Evolutionary conservation across 2,329 filamentous ascomycete species (phyloP).

Genomic region (Acrodontium crateriforme): DNA sequence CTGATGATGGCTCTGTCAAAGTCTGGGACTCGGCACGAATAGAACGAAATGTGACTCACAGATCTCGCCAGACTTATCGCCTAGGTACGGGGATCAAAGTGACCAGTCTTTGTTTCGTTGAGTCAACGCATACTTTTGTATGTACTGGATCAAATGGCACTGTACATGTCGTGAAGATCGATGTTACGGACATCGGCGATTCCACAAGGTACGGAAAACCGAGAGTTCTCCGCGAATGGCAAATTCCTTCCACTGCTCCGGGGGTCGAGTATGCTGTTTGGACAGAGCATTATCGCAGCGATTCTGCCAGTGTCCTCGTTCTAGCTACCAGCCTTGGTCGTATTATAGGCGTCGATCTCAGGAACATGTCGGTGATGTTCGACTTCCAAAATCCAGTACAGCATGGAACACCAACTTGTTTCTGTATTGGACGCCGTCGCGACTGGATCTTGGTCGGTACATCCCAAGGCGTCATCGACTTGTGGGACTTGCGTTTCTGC

Average conservation of each 20-base stretch:
- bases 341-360: conserved; percentile 70
- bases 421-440: conserved; percentile 71
- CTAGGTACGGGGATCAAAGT: conserved; percentile 60
- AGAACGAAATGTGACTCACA: conserved; percentile 79
- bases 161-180: conserved; percentile 79
- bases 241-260: conserved; percentile 39
- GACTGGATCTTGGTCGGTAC: conserved; percentile 90
- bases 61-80: conserved; percentile 72
- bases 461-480: conserved; percentile 77
- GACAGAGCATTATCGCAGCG: conserved; percentile 81
- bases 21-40: conserved; percentile 86
- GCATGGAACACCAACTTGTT: conserved; percentile 82
- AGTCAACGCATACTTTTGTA: conserved; percentile 86
- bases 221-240: conserved; percentile 63
- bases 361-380: conserved; percentile 72
- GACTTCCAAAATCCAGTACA: conserved; percentile 75
- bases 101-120: conserved; percentile 75
- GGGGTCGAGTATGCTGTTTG: conserved; percentile 67
- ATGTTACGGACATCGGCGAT: conserved; percentile 44
- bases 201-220: conserved; percentile 62
- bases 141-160: conserved; percentile 83
- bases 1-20: conserved; percentile 80
- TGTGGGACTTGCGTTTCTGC: conserved; percentile 95
- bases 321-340: conserved; percentile 77
- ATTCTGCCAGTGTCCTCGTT: conserved; percentile 67